Base-by-base conservation (phyloP, 306 rosid species). In the Betula pendula region DNA sequence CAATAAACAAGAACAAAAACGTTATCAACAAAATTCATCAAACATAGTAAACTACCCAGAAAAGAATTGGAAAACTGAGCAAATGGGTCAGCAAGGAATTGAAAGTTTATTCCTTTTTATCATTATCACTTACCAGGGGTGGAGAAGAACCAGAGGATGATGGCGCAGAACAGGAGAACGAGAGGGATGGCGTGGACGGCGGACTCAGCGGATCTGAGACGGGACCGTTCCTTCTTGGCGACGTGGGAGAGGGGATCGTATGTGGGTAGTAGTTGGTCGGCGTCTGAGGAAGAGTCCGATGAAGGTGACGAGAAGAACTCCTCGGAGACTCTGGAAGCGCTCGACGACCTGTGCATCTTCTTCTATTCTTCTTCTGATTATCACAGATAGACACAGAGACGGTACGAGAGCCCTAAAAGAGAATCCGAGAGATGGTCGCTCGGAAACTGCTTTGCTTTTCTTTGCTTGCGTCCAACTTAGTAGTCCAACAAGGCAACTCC, bases 121-220 rank as follows among this genome's bases (percentile, higher is more conserved):
- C 31, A 13, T 20, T 50, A 3, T 4, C 29, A 17, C 33, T 31
- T 51, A 81, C 86, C 88, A 68, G 84, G 82, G 15, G 79, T 45
- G 69, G 99, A 92, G 85, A 92, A 92, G 87, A 96, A 78, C 98
- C 99, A 96, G 73, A 96, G 99, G 81, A 96, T 52, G 84, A 89
- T 24, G 19, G 90, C 97, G 81, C 96, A 90, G 82, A 94, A 82
- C 70, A 89, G 79, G 62, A 94, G 81, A 15, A 92, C 81, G 75
- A 92, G 76, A 78, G 99, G 99, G 78, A 96, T 96, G 47, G 81
- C 71, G 88, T 96, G 99, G 80, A 96, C 56, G 31, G 91, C 87
- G 63, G 84, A 81, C 29, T 87, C 88, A 0, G 97, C 90, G 70
- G 86, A 89, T 84, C 84, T 87, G 79, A 89, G 77, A 65, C 90